phyloP scores from a whole-genome alignment of 129 eudicot genomes.

The Flaveria brownii region DNA sequence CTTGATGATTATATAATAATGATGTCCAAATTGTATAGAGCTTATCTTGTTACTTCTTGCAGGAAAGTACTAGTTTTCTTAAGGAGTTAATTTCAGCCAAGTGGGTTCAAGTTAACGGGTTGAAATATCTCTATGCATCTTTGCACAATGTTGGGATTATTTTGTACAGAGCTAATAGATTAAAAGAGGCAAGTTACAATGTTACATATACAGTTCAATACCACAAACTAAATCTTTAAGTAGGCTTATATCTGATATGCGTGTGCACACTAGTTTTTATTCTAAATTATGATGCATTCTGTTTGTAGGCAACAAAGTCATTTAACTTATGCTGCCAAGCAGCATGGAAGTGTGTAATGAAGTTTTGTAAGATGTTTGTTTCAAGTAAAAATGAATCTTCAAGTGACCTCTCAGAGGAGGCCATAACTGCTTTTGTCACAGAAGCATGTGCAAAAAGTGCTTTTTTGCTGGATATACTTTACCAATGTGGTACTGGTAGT shows the following conservation, averaged over 20 bases:
- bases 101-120: slow-evolving; percentile 57
- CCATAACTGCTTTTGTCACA: slow-evolving; percentile 45
- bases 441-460: slow-evolving; percentile 65
- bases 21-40: slow-evolving; percentile 17
- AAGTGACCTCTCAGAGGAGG: slow-evolving; percentile 49
- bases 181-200: slow-evolving; percentile 64
- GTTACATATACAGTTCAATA: slow-evolving; percentile 23
- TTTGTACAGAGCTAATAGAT: slow-evolving; percentile 51
- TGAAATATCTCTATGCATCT: slow-evolving; percentile 61
- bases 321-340: slow-evolving; percentile 71
- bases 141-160: slow-evolving; percentile 70
- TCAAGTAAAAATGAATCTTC: slow-evolving; percentile 41
- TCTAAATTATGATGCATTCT: slow-evolving; percentile 23
- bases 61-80: slow-evolving; percentile 52
- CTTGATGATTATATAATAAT: not conserved
- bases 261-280: not conserved
- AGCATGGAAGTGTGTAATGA: slow-evolving; percentile 61
- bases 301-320: slow-evolving; percentile 65
- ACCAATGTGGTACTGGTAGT: slow-evolving; percentile 47
- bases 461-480: slow-evolving; percentile 64
- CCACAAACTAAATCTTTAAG: not conserved
- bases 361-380: slow-evolving; percentile 41
- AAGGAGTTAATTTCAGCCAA: slow-evolving; percentile 52
- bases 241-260: not conserved
- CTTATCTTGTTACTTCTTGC: slow-evolving; percentile 33